These are phyloP conservation scores for Albifimbria verrucaria DNA, from an alignment of 2,329 filamentous ascomycete species.

Conservation along the genomic window DNA sequence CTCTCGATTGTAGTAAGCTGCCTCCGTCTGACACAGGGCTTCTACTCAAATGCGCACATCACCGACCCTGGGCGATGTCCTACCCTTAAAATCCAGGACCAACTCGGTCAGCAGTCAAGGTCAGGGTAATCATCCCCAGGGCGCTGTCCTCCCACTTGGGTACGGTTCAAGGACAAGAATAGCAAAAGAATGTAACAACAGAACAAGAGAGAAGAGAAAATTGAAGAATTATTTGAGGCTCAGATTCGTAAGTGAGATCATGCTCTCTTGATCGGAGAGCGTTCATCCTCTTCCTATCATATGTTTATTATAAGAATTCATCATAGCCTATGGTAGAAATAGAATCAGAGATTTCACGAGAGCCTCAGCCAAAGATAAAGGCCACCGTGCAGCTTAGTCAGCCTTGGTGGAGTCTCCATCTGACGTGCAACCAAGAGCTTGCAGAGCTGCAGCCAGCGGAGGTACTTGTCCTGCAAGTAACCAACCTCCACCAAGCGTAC, in stretches of 20 bases:
- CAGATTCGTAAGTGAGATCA: slow-evolving; percentile 64
- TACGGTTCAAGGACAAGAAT: too few species aligned
- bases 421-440: neutral
- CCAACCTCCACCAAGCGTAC: neutral
- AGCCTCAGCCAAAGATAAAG: slow-evolving; percentile 14
- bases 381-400: slow-evolving; percentile 24
- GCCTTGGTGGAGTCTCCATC: neutral
- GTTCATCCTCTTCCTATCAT: slow-evolving; percentile 71
- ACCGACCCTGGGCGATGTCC: too few species aligned
- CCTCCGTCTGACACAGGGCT: too few species aligned
- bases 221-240: slow-evolving; percentile 34
- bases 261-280: slow-evolving; percentile 46
- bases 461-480: slow-evolving; percentile 5
- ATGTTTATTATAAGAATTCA: slow-evolving; percentile 54
- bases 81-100: too few species aligned
- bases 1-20: too few species aligned
- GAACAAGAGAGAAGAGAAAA: neutral
- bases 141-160: too few species aligned
- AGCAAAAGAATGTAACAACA: neutral
- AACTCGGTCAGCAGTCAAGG: too few species aligned
- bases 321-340: slow-evolving; percentile 51
- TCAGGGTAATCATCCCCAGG: too few species aligned
- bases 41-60: too few species aligned
- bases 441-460: neutral
- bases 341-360: slow-evolving; percentile 17